Evolutionary conservation across 495 filamentous ascomycete genomes (phyloP).

Genomic region (Penicillium parvum): DNA sequence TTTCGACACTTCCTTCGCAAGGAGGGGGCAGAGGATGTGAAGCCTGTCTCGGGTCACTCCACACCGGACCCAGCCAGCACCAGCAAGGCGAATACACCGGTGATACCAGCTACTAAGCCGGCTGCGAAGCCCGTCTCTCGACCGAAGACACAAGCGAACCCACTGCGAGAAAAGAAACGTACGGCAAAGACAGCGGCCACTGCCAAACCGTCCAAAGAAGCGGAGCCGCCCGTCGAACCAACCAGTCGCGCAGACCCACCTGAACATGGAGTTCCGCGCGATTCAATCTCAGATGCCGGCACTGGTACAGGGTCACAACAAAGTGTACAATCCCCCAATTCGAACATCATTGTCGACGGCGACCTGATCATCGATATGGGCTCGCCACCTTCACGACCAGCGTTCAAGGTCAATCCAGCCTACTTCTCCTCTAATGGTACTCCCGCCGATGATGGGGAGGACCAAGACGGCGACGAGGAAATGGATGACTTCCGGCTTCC

Average conservation of each 20-base stretch:
- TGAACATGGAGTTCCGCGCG: slow-evolving; percentile 22
- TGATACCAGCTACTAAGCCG: slow-evolving; percentile 26
- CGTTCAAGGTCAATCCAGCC: slow-evolving; percentile 38
- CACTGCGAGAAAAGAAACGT: slow-evolving; percentile 30
- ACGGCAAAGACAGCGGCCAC: slow-evolving; percentile 16
- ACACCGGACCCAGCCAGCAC: slow-evolving; percentile 37
- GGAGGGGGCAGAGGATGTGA: slow-evolving; percentile 30
- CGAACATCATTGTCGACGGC: slow-evolving; percentile 46
- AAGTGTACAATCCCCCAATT: slow-evolving; percentile 33
- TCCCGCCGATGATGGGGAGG: slow-evolving; percentile 28
- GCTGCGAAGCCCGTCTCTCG: slow-evolving; percentile 27
- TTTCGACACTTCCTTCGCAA: slow-evolving; percentile 54
- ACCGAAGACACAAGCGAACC: slow-evolving; percentile 33
- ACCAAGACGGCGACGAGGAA: slow-evolving; percentile 36
- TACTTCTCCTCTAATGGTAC: slow-evolving; percentile 43
- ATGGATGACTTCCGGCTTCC: slow-evolving; percentile 40
- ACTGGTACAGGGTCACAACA: slow-evolving; percentile 32
- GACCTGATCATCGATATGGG: slow-evolving; percentile 51
- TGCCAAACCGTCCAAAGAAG: slow-evolving; percentile 10
- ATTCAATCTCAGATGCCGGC: slow-evolving; percentile 32
- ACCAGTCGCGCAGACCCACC: slow-evolving; percentile 12
- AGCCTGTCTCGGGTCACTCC: slow-evolving; percentile 31
- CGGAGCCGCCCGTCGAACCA: slow-evolving; percentile 13
- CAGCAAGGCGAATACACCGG: slow-evolving; percentile 34
- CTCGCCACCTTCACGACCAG: slow-evolving; percentile 37